Evolutionary conservation across 2,329 filamentous ascomycete species (phyloP).

Genomic region (Nemania sp.): DNA sequence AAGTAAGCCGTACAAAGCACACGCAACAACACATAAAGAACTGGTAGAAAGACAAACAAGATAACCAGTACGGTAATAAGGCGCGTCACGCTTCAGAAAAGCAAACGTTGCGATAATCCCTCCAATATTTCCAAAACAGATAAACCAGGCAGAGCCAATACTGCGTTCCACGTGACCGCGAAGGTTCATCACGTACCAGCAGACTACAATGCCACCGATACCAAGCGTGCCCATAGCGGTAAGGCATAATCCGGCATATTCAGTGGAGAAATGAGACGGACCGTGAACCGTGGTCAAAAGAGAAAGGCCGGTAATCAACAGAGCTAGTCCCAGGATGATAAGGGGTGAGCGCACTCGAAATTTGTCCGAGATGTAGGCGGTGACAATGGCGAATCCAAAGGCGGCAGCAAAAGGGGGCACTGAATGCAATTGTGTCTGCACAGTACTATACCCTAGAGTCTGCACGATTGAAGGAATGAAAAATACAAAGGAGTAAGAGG

Average conservation of each 20-base stretch:
- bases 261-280: conserved; percentile 37
- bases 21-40: not conserved
- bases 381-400: not conserved
- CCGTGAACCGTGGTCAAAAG: conserved; percentile 29
- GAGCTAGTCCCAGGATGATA: conserved; percentile 27
- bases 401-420: conserved; percentile 12
- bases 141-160: conserved; percentile 39
- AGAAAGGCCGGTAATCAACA: conserved; percentile 34
- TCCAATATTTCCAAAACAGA: conserved; percentile 39
- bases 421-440: conserved; percentile 19
- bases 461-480: conserved; percentile 18
- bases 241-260: conserved; percentile 46
- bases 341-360: conserved; percentile 30
- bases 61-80: conserved; percentile 37
- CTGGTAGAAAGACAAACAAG: conserved; percentile 8
- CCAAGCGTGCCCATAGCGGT: conserved; percentile 43
- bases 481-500: conserved; percentile 7
- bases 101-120: conserved; percentile 39
- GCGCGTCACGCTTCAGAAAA: conserved; percentile 35
- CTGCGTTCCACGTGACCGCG: conserved; percentile 38
- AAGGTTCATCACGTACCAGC: conserved; percentile 48
- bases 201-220: conserved; percentile 34
- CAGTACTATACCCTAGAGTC: not conserved
- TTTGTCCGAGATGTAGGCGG: conserved; percentile 11
- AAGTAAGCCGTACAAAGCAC: not conserved